These are phyloP conservation scores for Stemphylium lycopersici DNA, from an alignment of 2,329 filamentous ascomycete genomes.

Conservation along the genomic window DNA sequence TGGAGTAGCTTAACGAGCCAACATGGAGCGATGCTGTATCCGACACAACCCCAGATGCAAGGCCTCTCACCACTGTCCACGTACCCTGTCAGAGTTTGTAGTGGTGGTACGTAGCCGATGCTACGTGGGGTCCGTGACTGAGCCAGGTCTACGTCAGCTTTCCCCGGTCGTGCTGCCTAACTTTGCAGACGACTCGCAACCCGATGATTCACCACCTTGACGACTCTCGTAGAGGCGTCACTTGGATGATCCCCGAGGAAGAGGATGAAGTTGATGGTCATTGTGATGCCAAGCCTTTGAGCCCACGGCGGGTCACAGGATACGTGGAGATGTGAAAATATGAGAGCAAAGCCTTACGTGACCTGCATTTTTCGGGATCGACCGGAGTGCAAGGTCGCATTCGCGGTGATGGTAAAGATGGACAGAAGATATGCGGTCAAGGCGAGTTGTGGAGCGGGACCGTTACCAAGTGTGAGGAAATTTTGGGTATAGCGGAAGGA, in stretches of 20 bases:
- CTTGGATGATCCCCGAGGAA: not conserved
- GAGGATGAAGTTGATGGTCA: not conserved
- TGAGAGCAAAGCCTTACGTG: not conserved
- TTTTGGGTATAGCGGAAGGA: not conserved
- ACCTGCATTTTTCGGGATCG: not conserved
- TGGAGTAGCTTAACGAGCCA: not conserved
- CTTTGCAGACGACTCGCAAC: slow-evolving; percentile 4
- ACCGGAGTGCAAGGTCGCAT: not conserved
- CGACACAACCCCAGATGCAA: not conserved
- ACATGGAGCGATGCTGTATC: not conserved
- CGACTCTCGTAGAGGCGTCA: slow-evolving; percentile 1
- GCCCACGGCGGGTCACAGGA: not conserved
- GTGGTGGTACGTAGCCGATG: slow-evolving; percentile 6
- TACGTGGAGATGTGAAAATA: not conserved
- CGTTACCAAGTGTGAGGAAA: not conserved
- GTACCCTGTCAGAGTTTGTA: not conserved
- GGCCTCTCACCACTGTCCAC: not conserved
- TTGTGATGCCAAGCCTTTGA: not conserved
- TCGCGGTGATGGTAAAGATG: not conserved
- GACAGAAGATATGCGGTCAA: not conserved
- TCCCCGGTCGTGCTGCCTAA: slow-evolving; percentile 16
- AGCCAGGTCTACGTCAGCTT: slow-evolving; percentile 14
- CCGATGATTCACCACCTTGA: not conserved
- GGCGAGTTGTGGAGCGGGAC: not conserved
- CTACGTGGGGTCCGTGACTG: slow-evolving; percentile 11